Percentiles rank a stretch among this genome's conserved stretches.
Conservation (phyloP, 2,329 filamentous ascomycete genomes). For the Amesomyces nigricolor region DNA sequence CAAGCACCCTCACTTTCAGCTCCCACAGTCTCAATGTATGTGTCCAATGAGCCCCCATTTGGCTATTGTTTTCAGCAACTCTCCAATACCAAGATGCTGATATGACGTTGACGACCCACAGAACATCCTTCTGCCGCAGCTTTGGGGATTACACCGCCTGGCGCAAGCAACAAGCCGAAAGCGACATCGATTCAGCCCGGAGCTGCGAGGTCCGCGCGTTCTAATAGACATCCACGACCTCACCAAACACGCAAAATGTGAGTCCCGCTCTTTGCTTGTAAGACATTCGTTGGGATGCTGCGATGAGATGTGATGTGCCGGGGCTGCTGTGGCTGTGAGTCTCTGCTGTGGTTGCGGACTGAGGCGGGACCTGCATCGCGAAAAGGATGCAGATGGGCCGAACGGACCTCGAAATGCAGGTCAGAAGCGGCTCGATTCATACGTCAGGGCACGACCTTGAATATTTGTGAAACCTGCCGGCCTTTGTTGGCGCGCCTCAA, state of each 20-base stretch:
- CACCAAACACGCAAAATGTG: slow-evolving; percentile 2
- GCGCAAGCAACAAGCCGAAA: neutral
- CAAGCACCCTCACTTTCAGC: no score
- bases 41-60: no score
- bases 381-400: neutral
- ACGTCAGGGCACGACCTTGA: neutral
- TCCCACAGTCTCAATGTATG: no score
- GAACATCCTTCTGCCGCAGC: neutral
- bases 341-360: no score
- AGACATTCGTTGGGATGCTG: neutral
- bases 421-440: neutral
- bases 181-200: neutral
- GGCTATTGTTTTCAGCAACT: neutral
- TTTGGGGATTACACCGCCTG: neutral
- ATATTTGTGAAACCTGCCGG: slow-evolving; percentile 11
- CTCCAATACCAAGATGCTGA: neutral
- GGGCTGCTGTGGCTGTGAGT: no score
- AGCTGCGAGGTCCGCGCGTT: neutral
- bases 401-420: neutral
- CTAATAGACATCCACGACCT: slow-evolving; percentile 1
- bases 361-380: no score
- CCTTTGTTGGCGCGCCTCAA: slow-evolving; percentile 5
- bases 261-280: slow-evolving; percentile 4
- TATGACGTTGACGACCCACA: neutral
- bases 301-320: no score